Percentiles rank a stretch among this genome's conserved stretches.
Conservation (phyloP, 768 basidiomycete genomes). For the Podaxis sp. region DNA sequence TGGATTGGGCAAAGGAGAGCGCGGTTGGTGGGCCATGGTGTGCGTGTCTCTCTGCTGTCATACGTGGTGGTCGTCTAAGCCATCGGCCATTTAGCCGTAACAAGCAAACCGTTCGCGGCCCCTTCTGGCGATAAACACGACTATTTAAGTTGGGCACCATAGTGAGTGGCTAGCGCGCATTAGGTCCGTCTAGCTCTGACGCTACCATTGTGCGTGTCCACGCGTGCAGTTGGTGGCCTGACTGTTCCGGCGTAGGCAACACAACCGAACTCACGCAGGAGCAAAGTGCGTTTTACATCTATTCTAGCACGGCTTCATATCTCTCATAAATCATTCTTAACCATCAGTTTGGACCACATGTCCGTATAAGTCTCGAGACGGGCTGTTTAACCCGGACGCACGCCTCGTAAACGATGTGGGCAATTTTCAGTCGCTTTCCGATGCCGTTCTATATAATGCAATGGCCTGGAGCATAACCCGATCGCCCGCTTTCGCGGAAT, state of each 20-base stretch:
- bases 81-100: constrained; percentile 33
- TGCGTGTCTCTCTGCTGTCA: constrained; percentile 25
- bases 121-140: constrained; percentile 57
- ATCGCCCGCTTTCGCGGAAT: constrained; percentile 39
- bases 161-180: constrained; percentile 36
- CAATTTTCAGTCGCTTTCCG: constrained; percentile 51
- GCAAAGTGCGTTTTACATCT: constrained; percentile 35
- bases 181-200: background rate
- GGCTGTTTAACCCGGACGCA: constrained; percentile 63
- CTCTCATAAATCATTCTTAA: background rate
- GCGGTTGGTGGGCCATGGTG: constrained; percentile 54
- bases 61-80: background rate
- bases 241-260: constrained; percentile 58
- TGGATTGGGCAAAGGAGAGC: constrained; percentile 43
- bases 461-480: constrained; percentile 48
- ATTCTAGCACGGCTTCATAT: background rate
- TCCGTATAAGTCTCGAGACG: constrained; percentile 54
- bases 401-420: constrained; percentile 55
- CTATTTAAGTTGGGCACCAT: constrained; percentile 72
- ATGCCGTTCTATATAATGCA: constrained; percentile 61
- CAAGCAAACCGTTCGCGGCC: constrained; percentile 41
- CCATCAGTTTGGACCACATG: constrained; percentile 53
- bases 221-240: constrained; percentile 54
- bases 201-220: background rate
- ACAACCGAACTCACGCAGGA: constrained; percentile 53